Percentiles rank a stretch among this genome's conserved stretches.
Conservation (phyloP, 768 basidiomycete genomes). For the Asterophora lycoperdoides region DNA sequence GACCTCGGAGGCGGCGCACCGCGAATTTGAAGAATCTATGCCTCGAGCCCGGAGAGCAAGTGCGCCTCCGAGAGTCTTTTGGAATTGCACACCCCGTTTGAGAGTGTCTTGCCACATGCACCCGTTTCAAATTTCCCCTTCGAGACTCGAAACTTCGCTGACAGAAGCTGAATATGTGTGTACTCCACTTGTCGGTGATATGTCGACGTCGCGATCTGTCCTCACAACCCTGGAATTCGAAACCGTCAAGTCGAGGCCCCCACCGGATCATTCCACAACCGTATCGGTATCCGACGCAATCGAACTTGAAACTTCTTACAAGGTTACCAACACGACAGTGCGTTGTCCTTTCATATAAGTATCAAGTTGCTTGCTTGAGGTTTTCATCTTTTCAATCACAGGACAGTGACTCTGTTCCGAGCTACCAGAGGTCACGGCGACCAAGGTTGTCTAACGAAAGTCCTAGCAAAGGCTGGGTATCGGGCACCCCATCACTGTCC, state of each 20-base stretch:
- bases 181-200: neutral
- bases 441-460: constrained; percentile 8
- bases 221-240: neutral
- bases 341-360: neutral
- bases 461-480: neutral
- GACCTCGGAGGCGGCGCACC: constrained; percentile 38
- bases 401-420: neutral
- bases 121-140: neutral
- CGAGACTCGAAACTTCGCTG: neutral
- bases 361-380: neutral
- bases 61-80: constrained; percentile 23
- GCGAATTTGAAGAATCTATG: constrained; percentile 34
- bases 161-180: neutral
- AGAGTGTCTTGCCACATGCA: neutral
- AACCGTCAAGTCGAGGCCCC: neutral
- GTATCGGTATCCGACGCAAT: neutral
- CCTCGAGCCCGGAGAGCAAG: constrained; percentile 34
- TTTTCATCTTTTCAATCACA: neutral
- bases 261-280: neutral
- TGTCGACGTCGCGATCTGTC: neutral
- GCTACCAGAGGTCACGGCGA: constrained; percentile 1
- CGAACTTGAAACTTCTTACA: neutral
- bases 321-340: constrained; percentile 17
- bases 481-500: neutral
- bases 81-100: constrained; percentile 8